A percentile compares a stretch with the other conserved stretches of the same genome.
phyloP scores from a whole-genome alignment of 2,329 filamentous ascomycete genomes.

The Fusarium sp. region DNA sequence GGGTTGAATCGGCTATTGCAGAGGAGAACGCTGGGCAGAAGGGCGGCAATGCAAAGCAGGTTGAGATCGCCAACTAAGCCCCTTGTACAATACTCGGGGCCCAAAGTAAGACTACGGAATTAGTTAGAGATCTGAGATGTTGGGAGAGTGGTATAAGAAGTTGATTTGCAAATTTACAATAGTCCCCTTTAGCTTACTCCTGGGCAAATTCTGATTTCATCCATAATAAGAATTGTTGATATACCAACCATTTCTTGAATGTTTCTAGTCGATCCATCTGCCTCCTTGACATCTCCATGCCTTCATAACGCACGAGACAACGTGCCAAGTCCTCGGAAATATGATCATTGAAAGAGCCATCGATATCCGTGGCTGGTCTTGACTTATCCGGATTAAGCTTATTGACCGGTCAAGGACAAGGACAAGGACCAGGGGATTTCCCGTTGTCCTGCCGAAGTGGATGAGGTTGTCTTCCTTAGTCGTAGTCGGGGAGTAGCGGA shows the following conservation, averaged over 20 bases:
- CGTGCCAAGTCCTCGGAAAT: too few relatives aligned
- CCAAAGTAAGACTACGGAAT: fast-evolving
- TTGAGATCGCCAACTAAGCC: not conserved
- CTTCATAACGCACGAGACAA: fast-evolving
- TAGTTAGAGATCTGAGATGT: too few relatives aligned
- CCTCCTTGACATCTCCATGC: not conserved
- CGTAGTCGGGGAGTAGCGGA: not conserved
- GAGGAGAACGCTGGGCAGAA: not conserved
- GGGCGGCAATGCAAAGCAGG: not conserved
- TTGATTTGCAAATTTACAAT: not conserved
- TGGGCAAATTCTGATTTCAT: fast-evolving
- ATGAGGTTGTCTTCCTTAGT: not conserved
- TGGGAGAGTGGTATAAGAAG: fast-evolving
- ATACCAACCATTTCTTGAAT: not conserved
- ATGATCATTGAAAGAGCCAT: not conserved
- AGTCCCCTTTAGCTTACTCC: not conserved
- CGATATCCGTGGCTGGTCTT: not conserved
- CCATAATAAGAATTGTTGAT: not conserved
- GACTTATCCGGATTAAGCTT: not conserved
- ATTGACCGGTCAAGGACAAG: not conserved
- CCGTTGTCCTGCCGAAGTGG: not conserved
- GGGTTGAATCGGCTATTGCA: not conserved
- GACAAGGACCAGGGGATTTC: not conserved
- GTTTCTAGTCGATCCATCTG: not conserved
- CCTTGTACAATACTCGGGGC: fast-evolving